A percentile compares a stretch with the other conserved stretches of the same genome.
phyloP scores from a whole-genome alignment of 1,139 yeast species.

The Debaryomyces subglobosus region DNA sequence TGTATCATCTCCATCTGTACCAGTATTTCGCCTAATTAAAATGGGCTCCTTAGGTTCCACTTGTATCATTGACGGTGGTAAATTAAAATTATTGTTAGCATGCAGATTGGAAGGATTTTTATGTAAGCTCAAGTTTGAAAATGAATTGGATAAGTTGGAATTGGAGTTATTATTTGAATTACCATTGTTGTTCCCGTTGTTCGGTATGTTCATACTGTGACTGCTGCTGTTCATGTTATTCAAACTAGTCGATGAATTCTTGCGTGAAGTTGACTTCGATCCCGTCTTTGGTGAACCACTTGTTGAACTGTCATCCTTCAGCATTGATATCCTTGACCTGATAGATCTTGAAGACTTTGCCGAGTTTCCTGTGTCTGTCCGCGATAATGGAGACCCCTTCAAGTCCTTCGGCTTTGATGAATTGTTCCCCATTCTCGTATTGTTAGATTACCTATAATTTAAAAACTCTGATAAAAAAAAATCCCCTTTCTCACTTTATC shows the following conservation, averaged over 20 bases:
- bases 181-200: constrained; percentile 11
- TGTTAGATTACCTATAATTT: neutral
- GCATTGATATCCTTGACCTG: constrained; percentile 44
- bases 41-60: constrained; percentile 73
- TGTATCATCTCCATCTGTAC: constrained; percentile 21
- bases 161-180: constrained; percentile 6
- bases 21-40: constrained; percentile 47
- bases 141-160: constrained; percentile 10
- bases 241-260: constrained; percentile 32
- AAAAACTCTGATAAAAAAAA: neutral
- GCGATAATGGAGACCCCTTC: constrained; percentile 48
- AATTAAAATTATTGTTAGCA: constrained; percentile 21
- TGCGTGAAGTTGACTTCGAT: constrained; percentile 45
- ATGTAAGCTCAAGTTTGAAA: constrained; percentile 12
- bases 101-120: constrained; percentile 6
- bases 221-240: constrained; percentile 12
- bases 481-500: neutral
- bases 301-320: constrained; percentile 32
- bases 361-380: constrained; percentile 58
- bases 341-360: constrained; percentile 54
- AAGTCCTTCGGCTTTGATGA: constrained; percentile 38
- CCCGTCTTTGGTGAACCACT: constrained; percentile 23
- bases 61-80: constrained; percentile 72
- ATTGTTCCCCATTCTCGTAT: constrained; percentile 44
- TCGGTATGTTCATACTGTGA: constrained; percentile 18